Conservation (phyloP, 352 stramenopile species). For the Phytophthora parvispora region DNA sequence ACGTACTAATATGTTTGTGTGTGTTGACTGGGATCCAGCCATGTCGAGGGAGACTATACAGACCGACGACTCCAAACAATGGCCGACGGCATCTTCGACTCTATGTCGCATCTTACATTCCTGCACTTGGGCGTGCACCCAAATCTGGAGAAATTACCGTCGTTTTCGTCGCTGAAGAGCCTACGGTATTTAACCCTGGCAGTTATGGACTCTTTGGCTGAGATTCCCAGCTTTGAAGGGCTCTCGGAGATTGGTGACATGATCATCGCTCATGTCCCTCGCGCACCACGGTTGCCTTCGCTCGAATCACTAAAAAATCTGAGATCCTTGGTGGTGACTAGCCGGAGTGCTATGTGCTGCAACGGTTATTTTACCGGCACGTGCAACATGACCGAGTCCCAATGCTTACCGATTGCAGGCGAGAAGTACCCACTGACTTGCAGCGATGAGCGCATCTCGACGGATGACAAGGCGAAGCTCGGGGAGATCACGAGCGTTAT, state of each 20-base stretch:
- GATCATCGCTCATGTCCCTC: conserved; percentile 22
- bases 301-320: conserved; percentile 20
- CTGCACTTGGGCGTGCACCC: conserved; percentile 38
- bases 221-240: conserved; percentile 39
- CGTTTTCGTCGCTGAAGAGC: conserved; percentile 26
- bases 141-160: conserved; percentile 33
- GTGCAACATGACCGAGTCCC: conserved; percentile 31
- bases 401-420: conserved; percentile 29
- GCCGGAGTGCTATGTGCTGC: conserved; percentile 41
- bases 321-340: conserved; percentile 20
- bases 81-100: conserved; percentile 23
- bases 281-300: conserved; percentile 23
- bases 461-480: conserved; percentile 6
- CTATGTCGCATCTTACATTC: conserved; percentile 43
- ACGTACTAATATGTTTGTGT: not conserved
- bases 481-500: not conserved
- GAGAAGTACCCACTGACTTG: conserved; percentile 31
- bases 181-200: conserved; percentile 37
- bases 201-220: conserved; percentile 11
- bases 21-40: conserved; percentile 2
- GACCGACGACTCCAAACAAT: conserved; percentile 25
- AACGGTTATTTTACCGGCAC: conserved; percentile 38
- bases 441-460: conserved; percentile 19
- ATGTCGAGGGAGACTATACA: conserved; percentile 41
- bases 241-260: conserved; percentile 23